Conservation (phyloP, 257 asterid genomes). For the Nicotiana benthamiana region DNA sequence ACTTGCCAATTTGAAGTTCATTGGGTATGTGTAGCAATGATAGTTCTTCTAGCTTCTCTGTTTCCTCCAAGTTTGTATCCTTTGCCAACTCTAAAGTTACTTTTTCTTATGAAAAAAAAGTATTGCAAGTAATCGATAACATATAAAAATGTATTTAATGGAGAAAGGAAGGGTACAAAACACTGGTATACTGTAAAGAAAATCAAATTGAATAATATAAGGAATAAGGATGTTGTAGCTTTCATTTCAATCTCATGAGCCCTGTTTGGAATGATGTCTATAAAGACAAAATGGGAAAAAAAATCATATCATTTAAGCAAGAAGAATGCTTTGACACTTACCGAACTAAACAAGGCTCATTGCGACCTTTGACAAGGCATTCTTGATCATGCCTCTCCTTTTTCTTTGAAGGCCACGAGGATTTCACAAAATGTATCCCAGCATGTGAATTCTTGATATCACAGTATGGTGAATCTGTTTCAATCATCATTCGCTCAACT, state of each 20-base stretch:
- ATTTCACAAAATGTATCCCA: slow-evolving; percentile 60
- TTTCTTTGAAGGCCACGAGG: slow-evolving; percentile 84
- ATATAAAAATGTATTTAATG: neutral
- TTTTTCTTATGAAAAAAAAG: neutral
- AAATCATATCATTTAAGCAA: neutral
- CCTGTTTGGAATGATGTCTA: neutral
- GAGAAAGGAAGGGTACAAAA: neutral
- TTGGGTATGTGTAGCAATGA: neutral
- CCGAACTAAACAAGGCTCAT: slow-evolving; percentile 93
- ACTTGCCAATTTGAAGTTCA: neutral
- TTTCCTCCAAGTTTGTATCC: neutral
- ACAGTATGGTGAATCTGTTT: slow-evolving; percentile 95
- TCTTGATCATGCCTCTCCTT: slow-evolving; percentile 75
- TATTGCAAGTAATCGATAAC: neutral
- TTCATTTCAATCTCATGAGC: neutral
- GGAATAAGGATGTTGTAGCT: neutral
- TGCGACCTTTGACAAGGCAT: slow-evolving; percentile 88
- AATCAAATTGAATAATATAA: neutral
- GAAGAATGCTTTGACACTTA: slow-evolving; percentile 25
- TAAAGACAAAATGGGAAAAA: neutral
- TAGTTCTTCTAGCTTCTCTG: neutral
- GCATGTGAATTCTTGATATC: slow-evolving; percentile 91
- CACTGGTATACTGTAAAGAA: neutral
- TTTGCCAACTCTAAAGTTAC: neutral
- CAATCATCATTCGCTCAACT: slow-evolving; percentile 74